Conservation (phyloP, 1,284 basidiomycete genomes). For the Entoloma clypeatum region DNA sequence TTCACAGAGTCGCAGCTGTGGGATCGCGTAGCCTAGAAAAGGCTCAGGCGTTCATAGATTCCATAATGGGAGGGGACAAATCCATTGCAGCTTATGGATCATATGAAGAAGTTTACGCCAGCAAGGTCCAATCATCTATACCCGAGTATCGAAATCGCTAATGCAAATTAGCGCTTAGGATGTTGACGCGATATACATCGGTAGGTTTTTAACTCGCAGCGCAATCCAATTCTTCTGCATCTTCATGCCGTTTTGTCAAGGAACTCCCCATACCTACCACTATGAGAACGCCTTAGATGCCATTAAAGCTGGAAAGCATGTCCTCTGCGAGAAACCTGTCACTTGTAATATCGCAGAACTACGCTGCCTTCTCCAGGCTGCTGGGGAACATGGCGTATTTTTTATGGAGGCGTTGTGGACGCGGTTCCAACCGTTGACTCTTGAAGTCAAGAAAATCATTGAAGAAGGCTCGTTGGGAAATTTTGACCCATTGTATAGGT, state of each 20-base stretch:
- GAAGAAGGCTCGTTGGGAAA: constrained; percentile 61
- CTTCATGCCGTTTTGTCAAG: constrained; percentile 35
- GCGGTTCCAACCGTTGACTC: constrained; percentile 67
- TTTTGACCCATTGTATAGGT: constrained; percentile 59
- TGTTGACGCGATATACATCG: constrained; percentile 80
- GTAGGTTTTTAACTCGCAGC: constrained; percentile 31
- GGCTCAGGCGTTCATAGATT: constrained; percentile 69
- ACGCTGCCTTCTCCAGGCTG: constrained; percentile 64
- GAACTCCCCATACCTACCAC: constrained; percentile 86
- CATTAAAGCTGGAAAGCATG: constrained; percentile 78
- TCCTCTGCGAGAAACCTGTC: constrained; percentile 83
- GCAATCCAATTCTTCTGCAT: no score
- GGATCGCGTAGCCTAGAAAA: constrained; percentile 72
- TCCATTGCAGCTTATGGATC: constrained; percentile 69
- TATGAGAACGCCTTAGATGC: constrained; percentile 76
- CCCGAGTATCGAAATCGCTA: constrained; percentile 3
- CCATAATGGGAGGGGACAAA: constrained; percentile 44
- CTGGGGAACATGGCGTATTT: constrained; percentile 75
- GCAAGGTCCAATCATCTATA: constrained; percentile 43
- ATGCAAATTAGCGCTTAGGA: constrained; percentile 40
- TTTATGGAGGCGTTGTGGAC: constrained; percentile 90
- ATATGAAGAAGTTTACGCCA: constrained; percentile 75
- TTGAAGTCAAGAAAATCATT: constrained; percentile 63
- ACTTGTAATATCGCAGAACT: constrained; percentile 66
- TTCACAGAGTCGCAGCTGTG: constrained; percentile 75